phyloP scores from a whole-genome alignment of 2,329 filamentous ascomycete species.

The Drechmeria coniospora region DNA sequence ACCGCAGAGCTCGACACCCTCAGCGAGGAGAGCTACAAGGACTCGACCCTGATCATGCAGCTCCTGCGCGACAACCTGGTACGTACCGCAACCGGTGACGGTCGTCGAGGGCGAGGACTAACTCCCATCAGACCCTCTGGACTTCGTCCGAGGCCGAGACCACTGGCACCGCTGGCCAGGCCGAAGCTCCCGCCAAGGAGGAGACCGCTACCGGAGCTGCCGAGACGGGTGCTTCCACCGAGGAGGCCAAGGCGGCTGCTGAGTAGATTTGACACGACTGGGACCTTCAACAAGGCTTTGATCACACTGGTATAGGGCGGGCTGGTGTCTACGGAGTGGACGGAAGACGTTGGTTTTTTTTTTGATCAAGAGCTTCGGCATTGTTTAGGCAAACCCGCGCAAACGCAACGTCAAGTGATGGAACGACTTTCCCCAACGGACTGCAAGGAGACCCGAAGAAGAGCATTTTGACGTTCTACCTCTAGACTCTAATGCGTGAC shows the following conservation, averaged over 20 bases:
- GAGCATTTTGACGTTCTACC: conserved; percentile 35
- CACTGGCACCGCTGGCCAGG: conserved; percentile 37
- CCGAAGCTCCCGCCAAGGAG: conserved; percentile 28
- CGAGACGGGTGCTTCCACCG: conserved; percentile 39
- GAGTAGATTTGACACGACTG: conserved; percentile 31
- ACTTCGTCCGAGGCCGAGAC: conserved; percentile 96
- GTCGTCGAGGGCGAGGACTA: conserved; percentile 9
- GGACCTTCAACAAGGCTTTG: conserved; percentile 14
- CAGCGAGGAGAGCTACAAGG: conserved; percentile 98
- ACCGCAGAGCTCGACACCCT: conserved; percentile 76
- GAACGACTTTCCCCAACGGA: conserved; percentile 20
- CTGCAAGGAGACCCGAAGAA: conserved; percentile 24
- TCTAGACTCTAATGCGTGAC: conserved; percentile 41
- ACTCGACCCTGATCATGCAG: conserved; percentile 98
- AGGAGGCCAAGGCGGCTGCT: conserved; percentile 56
- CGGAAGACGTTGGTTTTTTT: conserved; percentile 39
- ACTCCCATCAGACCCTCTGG: conserved; percentile 69
- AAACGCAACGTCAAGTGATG: conserved; percentile 21
- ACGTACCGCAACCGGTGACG: conserved; percentile 16
- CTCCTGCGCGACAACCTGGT: conserved; percentile 93
- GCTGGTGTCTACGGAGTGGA: conserved; percentile 51
- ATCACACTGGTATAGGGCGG: conserved; percentile 27
- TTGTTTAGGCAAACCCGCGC: conserved; percentile 31
- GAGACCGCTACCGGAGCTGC: conserved; percentile 35
- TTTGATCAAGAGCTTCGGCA: conserved; percentile 32